phyloP scores from a whole-genome alignment of 495 filamentous ascomycete species.

The Penicillium mononematosum region DNA sequence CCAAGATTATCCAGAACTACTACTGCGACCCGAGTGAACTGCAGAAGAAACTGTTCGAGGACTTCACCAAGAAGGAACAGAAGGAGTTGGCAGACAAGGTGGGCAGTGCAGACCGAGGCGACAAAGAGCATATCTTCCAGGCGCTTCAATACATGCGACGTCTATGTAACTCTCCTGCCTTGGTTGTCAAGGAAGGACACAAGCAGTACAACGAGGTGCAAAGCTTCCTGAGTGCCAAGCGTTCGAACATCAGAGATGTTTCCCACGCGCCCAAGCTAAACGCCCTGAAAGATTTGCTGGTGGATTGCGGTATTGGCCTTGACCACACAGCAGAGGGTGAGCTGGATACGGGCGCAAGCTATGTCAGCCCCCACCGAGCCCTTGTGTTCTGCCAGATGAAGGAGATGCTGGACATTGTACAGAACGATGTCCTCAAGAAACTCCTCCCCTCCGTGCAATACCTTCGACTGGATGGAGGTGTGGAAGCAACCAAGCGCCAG shows the following conservation, averaged over 20 bases:
- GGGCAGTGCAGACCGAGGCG: constrained; percentile 74
- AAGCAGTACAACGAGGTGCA: constrained; percentile 86
- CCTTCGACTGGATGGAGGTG: constrained; percentile 85
- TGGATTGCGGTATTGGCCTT: constrained; percentile 93
- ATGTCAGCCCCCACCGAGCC: constrained; percentile 91
- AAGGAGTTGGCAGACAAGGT: constrained; percentile 78
- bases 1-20: constrained; percentile 99
- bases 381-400: constrained; percentile 99
- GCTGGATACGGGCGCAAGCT: constrained; percentile 66
- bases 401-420: constrained; percentile 98
- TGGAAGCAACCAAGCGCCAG: constrained; percentile 86
- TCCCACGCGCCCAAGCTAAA: constrained; percentile 89
- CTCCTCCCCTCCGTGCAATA: constrained; percentile 85
- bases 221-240: constrained; percentile 63
- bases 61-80: constrained; percentile 90
- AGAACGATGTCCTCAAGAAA: constrained; percentile 81
- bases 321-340: constrained; percentile 53
- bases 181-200: constrained; percentile 92
- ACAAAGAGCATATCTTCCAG: constrained; percentile 99
- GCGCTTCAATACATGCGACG: constrained; percentile 99
- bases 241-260: constrained; percentile 75
- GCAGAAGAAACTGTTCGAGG: constrained; percentile 91
- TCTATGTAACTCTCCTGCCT: constrained; percentile 92
- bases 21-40: constrained; percentile 98
- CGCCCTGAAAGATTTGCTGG: constrained; percentile 81